Base-by-base conservation (phyloP, 768 basidiomycete species). In the Russula sp. region DNA sequence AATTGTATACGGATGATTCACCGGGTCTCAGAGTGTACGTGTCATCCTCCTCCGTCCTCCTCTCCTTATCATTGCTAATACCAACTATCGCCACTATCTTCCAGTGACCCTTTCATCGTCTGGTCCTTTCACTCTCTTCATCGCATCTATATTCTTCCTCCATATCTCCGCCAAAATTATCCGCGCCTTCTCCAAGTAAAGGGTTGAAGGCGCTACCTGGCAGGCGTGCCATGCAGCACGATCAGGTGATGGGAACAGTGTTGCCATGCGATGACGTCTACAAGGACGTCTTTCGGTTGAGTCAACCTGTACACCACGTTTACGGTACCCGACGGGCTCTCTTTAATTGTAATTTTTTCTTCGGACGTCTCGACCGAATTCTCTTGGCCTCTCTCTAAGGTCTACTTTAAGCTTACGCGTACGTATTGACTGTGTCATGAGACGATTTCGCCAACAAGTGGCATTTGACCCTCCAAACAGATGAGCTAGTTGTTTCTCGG, bases 61-160 rank as follows among this genome's bases (percentile, higher is more conserved):
- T 10, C 28, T 32, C 2, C 20, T 34, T 30, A n/a, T 20, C 28
- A 22, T 30, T 11, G 13, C 11, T 26, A 52, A 44, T 22, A 46
- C 32, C n/a, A 16, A 51, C 32, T 8, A 61, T 49, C 24, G 49
- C 18, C 9, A 53, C 61, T 30, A 22, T 26, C 44, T 52, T 40
- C 49, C 55, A 98, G 94, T 67, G 95, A 98, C 77, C 95, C 95
- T 5, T 98, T 92, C 79, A 94, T 97, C 70, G 94, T 97, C 68
- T 98, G 65, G 90, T 98, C 71, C 86, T 98, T 22, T 96, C 95
- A 40, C 84, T 98, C 59, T 92, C 92, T 98, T 98, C 82, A 97
- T 98, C 78, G 94, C 88, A 44, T 96, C 94, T 63, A 96, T 97
- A 74, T 97, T 98, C 86, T 97, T 96, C 88, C 89, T 97, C 48